A percentile compares a stretch with the other conserved stretches of the same genome.
Conservation (phyloP, 148 eudicot species). For the Chenopodium quinoa region DNA sequence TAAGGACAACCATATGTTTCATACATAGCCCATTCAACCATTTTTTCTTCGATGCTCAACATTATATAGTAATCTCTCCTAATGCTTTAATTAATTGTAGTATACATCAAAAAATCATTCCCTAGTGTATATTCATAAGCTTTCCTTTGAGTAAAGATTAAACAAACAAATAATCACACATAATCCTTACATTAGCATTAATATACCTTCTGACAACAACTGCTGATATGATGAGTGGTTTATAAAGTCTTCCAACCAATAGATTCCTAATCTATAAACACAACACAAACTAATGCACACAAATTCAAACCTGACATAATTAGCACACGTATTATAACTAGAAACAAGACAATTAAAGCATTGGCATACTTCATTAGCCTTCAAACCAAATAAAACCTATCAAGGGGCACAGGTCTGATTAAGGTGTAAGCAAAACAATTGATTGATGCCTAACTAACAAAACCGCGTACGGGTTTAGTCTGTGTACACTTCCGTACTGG, state of each 20-base stretch:
- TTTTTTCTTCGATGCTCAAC: not conserved
- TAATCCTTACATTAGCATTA: not conserved
- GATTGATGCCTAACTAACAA: not conserved
- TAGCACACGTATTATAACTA: not conserved
- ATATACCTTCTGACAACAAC: not conserved
- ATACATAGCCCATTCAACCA: not conserved
- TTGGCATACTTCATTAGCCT: not conserved
- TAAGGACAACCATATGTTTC: not conserved
- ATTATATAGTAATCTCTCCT: not conserved
- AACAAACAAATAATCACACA: not conserved
- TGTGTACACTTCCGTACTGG: not conserved
- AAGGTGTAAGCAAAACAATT: not conserved
- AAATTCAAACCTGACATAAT: not conserved
- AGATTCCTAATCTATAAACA: not conserved
- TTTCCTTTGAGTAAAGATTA: no score
- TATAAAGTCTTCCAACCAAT: not conserved
- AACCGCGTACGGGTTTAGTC: not conserved
- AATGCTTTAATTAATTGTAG: not conserved
- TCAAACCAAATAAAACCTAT: not conserved
- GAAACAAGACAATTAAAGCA: not conserved
- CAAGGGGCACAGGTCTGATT: not conserved
- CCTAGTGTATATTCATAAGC: not conserved
- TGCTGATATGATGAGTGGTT: not conserved
- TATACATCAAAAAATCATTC: not conserved
- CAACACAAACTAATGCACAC: not conserved